Base-by-base conservation (phyloP, 2,329 filamentous ascomycete genomes). In the Pyrenophora seminiperda region DNA sequence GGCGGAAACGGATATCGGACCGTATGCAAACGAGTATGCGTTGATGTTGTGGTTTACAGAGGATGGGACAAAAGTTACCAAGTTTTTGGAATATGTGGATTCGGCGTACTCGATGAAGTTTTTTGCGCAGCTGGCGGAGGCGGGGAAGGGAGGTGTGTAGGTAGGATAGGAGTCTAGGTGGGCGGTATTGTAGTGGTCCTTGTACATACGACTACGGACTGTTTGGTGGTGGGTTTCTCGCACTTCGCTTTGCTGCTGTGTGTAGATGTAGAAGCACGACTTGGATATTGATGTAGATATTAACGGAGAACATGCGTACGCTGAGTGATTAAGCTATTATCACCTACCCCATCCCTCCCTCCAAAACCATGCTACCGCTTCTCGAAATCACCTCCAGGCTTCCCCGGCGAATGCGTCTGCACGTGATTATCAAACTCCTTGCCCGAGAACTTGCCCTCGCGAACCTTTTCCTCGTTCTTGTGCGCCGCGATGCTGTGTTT, bases 381-480 rank as follows among this genome's bases (percentile, higher is more conserved):
- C 48, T 65, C 62, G 44, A 66, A 66, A 46, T 66, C 63, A 22
- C 47, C 50, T n/a, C 41, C 56, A 18, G 62, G 63, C 19, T 62
- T 47, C 17, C 48, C 48, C 9, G 58, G 53, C 22, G 53, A 47
- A 49, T 62, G 62, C 39, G 50, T 49, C 51, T 50, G 50, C 38
- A 56, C 36, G 52, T 67, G 62, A 50, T 67, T 67, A 31, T 65
- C 63, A 47, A 67, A 67, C 42, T 65, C 54, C 41, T 57, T 47
- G 29, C 53, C 53, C 17, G 57, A 61, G 44, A 67, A 67, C 38
- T 59, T 59, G 42, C 64, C 64, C 38, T 52, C 45, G 11, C 64
- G 49, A 4, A 65, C 30, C 37, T 61, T 63, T 5, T 51, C 43
- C 52, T 67, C 46, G 22, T 67, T 67, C 47, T 64, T 67, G 18